Evolutionary conservation across 2,329 filamentous ascomycete species (phyloP).

Genomic region (Penicillium sp.): DNA sequence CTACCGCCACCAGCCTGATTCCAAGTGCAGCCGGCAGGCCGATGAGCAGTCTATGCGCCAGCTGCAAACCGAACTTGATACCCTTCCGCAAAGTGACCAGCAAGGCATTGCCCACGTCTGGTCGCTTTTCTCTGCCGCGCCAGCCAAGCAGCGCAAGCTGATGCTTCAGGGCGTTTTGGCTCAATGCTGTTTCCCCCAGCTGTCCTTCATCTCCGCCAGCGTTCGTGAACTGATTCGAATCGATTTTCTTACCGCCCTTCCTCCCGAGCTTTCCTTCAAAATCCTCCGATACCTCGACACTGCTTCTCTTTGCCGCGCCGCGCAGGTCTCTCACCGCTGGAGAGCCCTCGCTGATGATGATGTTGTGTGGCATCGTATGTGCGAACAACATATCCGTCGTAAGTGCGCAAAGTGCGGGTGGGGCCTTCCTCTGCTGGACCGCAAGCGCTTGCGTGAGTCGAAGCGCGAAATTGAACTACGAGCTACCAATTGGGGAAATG

Average conservation of each 20-base stretch:
- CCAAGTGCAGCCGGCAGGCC: slow-evolving; percentile 87
- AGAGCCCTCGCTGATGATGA: slow-evolving; percentile 90
- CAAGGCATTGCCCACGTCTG: slow-evolving; percentile 96
- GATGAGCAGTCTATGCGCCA: slow-evolving; percentile 96
- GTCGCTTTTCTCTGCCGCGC: slow-evolving; percentile 95
- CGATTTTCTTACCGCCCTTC: slow-evolving; percentile 87
- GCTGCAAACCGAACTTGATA: slow-evolving; percentile 84
- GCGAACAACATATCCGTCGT: slow-evolving; percentile 90
- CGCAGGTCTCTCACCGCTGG: slow-evolving; percentile 90
- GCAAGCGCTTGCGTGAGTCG: slow-evolving; percentile 81
- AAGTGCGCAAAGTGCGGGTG: slow-evolving; percentile 95
- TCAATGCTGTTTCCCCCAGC: slow-evolving; percentile 95
- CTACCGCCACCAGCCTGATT: slow-evolving; percentile 90
- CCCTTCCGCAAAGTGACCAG: slow-evolving; percentile 78
- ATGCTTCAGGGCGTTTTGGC: slow-evolving; percentile 96
- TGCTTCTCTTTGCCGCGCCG: slow-evolving; percentile 89
- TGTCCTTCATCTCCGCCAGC: slow-evolving; percentile 86
- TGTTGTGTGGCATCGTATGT: slow-evolving; percentile 97
- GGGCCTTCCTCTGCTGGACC: slow-evolving; percentile 85
- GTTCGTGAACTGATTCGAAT: slow-evolving; percentile 96
- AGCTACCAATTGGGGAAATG: slow-evolving; percentile 58
- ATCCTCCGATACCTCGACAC: slow-evolving; percentile 92
- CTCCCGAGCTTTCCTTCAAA: slow-evolving; percentile 87
- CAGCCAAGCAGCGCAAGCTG: slow-evolving; percentile 86
- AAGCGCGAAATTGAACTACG: slow-evolving; percentile 78